Conservation (phyloP, 129 eudicot species). For the Scalesia atractyloides region DNA sequence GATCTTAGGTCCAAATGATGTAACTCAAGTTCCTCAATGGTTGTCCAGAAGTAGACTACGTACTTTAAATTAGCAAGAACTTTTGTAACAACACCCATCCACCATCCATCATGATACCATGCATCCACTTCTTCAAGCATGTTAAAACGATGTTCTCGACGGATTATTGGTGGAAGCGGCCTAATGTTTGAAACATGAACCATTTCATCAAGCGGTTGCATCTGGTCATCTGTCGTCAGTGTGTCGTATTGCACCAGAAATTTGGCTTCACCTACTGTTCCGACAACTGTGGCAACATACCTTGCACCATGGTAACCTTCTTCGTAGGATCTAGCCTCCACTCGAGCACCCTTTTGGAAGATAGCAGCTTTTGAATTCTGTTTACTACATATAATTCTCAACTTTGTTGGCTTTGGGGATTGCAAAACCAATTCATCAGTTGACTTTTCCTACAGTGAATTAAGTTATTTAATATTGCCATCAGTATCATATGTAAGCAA, state of each 20-base stretch:
- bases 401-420: constrained; percentile 25
- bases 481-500: constrained; percentile 1
- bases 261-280: constrained; percentile 29
- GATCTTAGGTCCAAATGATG: constrained; percentile 57
- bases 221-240: constrained; percentile 49
- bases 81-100: constrained; percentile 54
- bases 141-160: constrained; percentile 42
- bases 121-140: constrained; percentile 64
- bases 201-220: constrained; percentile 50
- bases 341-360: constrained; percentile 26
- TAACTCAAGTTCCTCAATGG: constrained; percentile 50
- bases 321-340: constrained; percentile 59
- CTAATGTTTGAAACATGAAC: constrained; percentile 45
- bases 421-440: neutral
- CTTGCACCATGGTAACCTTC: constrained; percentile 67
- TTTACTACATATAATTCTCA: constrained; percentile 23
- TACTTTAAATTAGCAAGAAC: constrained; percentile 50
- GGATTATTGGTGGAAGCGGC: constrained; percentile 51
- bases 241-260: constrained; percentile 58
- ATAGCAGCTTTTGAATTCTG: constrained; percentile 21
- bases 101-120: constrained; percentile 84
- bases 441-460: constrained; percentile 14
- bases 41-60: constrained; percentile 48
- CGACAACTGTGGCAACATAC: constrained; percentile 54
- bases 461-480: neutral